Conservation (phyloP, 2,329 filamentous ascomycete genomes). For the Botrytis galanthina region DNA sequence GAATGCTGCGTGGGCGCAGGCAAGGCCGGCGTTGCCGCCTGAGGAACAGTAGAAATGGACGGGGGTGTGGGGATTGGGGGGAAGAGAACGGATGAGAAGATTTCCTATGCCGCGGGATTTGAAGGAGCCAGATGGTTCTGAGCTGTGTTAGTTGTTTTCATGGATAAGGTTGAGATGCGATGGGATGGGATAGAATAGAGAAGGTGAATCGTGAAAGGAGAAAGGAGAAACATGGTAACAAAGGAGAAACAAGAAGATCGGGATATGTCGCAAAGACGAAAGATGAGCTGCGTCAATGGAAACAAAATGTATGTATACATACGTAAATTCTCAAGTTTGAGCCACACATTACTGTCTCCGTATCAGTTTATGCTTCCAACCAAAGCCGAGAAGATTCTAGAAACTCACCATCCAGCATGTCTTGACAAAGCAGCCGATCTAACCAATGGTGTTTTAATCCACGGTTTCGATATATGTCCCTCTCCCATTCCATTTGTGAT, state of each 20-base stretch:
- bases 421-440: constrained; percentile 31
- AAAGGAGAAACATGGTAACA: not conserved
- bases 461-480: constrained; percentile 23
- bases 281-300: not conserved
- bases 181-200: constrained; percentile 1
- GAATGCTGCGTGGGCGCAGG: constrained; percentile 70
- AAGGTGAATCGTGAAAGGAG: too few species aligned
- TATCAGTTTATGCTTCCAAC: not conserved
- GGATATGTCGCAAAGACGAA: constrained; percentile 46
- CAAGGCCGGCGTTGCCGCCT: constrained; percentile 82
- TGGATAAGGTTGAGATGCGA: not conserved
- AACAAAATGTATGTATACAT: not conserved
- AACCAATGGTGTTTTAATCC: constrained; percentile 33
- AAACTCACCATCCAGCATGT: constrained; percentile 33
- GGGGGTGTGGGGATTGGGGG: constrained; percentile 33
- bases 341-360: constrained; percentile 57
- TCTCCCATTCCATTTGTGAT: not conserved
- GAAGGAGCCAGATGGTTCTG: constrained; percentile 60
- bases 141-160: constrained; percentile 12
- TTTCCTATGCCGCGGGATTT: constrained; percentile 76
- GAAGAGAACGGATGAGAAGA: constrained; percentile 55
- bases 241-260: constrained; percentile 37
- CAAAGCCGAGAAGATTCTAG: not conserved
- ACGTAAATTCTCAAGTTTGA: constrained; percentile 68
- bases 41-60: constrained; percentile 76